Evolutionary conservation across 31 red algal genomes (phyloP).

Genomic region (Bonnemaisonia californica): DNA sequence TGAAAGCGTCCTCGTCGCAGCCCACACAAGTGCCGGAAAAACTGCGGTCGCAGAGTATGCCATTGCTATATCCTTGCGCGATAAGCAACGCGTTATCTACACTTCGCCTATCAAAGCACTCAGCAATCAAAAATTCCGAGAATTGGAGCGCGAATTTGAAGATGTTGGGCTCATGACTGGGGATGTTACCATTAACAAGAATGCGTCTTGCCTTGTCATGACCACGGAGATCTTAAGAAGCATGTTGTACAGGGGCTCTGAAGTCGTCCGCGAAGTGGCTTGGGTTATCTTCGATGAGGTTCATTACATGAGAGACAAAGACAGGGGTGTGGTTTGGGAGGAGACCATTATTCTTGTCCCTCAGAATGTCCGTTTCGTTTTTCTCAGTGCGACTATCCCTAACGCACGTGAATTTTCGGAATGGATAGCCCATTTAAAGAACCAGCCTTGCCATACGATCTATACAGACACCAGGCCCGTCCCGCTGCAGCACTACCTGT

Average conservation of each 20-base stretch:
- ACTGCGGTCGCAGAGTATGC: constrained; percentile 99
- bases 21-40: constrained; percentile 98
- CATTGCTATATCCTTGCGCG: constrained; percentile 85
- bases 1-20: constrained; percentile 98
- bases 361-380: constrained; percentile 95
- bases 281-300: constrained; percentile 99
- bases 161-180: constrained; percentile 99
- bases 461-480: constrained; percentile 97
- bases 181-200: constrained; percentile 97
- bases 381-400: constrained; percentile 98
- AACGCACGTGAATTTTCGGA: constrained; percentile 99
- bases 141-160: constrained; percentile 83
- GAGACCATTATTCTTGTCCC: constrained; percentile 99
- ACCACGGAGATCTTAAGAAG: constrained; percentile 97
- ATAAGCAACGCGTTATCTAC: constrained; percentile 98
- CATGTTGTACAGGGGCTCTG: constrained; percentile 97
- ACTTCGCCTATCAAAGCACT: constrained; percentile 99
- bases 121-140: constrained; percentile 98
- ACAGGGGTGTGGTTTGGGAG: constrained; percentile 99
- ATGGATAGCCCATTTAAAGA: constrained; percentile 95
- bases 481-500: constrained; percentile 93
- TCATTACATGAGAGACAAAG: constrained; percentile 97
- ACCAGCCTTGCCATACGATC: constrained; percentile 96
- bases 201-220: constrained; percentile 92
- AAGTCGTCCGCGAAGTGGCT: constrained; percentile 94